These are phyloP conservation scores for Tothia fuscella DNA, from an alignment of 2,329 filamentous ascomycete species.

Conservation along the genomic window DNA sequence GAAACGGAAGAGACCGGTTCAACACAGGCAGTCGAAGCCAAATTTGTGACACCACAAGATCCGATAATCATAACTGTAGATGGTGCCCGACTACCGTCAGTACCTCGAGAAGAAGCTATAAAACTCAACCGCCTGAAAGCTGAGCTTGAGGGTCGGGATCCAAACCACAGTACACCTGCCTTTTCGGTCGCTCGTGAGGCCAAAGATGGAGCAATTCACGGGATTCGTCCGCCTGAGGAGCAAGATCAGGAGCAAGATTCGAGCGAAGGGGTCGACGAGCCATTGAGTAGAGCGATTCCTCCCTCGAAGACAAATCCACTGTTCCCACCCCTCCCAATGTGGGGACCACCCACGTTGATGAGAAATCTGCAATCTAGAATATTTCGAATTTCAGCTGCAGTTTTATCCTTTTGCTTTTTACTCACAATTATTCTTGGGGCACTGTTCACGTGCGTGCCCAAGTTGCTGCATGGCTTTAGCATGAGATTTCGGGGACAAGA, in stretches of 20 bases:
- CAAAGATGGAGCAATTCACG: conserved; percentile 31
- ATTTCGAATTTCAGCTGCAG: conserved; percentile 57
- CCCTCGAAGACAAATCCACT: conserved; percentile 63
- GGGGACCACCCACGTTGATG: conserved; percentile 60
- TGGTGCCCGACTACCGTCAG: conserved; percentile 53
- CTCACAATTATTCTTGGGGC: conserved; percentile 64
- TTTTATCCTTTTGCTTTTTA: conserved; percentile 69
- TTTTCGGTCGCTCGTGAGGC: conserved; percentile 24
- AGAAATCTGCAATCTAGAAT: conserved; percentile 52
- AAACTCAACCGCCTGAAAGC: conserved; percentile 55
- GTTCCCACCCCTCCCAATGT: conserved; percentile 74
- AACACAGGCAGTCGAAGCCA: conserved; percentile 49
- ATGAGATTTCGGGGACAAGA: conserved; percentile 46
- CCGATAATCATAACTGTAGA: conserved; percentile 58
- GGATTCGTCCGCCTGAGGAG: conserved; percentile 22
- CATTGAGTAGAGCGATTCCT: conserved; percentile 36
- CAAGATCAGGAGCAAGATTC: conserved; percentile 28
- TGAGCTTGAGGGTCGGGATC: conserved; percentile 30
- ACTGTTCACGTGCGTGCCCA: conserved; percentile 53
- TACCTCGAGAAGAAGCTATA: conserved; percentile 57
- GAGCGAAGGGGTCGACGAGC: conserved; percentile 20
- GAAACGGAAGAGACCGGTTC: conserved; percentile 31
- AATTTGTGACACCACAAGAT: conserved; percentile 54
- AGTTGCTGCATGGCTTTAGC: conserved; percentile 37
- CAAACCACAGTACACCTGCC: conserved; percentile 19